These are phyloP conservation scores for Linaria vulgaris DNA, from an alignment of 257 asterid species.

Conservation along the genomic window DNA sequence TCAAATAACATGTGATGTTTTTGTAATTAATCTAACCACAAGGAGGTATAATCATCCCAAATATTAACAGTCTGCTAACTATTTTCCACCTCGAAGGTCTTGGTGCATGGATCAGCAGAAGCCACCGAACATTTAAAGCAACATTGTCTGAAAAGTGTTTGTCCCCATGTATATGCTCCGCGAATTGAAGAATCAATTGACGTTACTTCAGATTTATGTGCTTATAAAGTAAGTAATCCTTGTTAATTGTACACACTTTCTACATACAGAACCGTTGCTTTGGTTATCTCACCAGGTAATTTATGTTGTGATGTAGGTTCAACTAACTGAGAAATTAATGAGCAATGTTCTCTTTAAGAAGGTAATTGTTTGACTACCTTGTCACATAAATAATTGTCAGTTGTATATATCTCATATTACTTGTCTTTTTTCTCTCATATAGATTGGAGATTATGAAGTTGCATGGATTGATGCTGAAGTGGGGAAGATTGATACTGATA, in stretches of 20 bases:
- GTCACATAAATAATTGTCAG: not conserved
- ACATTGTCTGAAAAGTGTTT: slow-evolving; percentile 77
- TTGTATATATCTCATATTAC: slow-evolving; percentile 6
- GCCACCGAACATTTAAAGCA: slow-evolving; percentile 98
- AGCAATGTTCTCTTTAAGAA: slow-evolving; percentile 86
- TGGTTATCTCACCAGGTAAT: slow-evolving; percentile 29
- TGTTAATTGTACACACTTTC: slow-evolving; percentile 5
- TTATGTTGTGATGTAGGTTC: slow-evolving; percentile 58
- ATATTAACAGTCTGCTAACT: slow-evolving; percentile 19
- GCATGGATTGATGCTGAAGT: slow-evolving; percentile 98
- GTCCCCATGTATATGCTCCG: slow-evolving; percentile 92
- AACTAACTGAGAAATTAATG: slow-evolving; percentile 91
- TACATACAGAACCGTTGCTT: slow-evolving; percentile 16
- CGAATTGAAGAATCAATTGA: slow-evolving; percentile 92
- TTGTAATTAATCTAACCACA: too few species aligned
- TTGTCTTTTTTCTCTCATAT: slow-evolving; percentile 26
- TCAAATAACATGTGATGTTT: too few species aligned
- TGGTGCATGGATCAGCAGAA: slow-evolving; percentile 99
- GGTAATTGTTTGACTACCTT: slow-evolving; percentile 40
- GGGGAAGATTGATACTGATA: slow-evolving; percentile 70
- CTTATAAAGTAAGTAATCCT: slow-evolving; percentile 66
- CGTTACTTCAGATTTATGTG: slow-evolving; percentile 98
- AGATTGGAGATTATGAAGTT: slow-evolving; percentile 95
- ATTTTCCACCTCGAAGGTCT: slow-evolving; percentile 57
- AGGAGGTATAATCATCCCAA: not conserved